Base-by-base conservation (phyloP, 2,329 filamentous ascomycete species). In the Aplosporella prunicola region DNA sequence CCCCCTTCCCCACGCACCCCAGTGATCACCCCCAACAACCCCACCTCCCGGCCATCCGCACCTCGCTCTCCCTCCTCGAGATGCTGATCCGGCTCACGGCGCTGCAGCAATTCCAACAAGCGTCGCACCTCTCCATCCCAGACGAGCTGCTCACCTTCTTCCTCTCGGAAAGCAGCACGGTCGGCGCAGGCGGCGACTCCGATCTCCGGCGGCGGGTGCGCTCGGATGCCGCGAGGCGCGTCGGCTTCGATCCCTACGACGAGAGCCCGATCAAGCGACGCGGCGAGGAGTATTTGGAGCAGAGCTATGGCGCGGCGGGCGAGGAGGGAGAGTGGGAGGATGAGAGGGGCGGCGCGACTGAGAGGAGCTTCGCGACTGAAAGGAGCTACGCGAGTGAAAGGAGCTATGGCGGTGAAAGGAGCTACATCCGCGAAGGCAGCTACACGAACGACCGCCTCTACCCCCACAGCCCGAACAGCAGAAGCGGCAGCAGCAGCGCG, bases 101-200 rank as follows among this genome's bases (percentile, higher is more conserved):
- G 15, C 73, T 94, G 10, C 88, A 94, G 55, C 86, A 94, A 63
- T 93, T 91, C 57, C 83, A 93, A 55, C 88, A 95, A 66, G 74
- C 77, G 26, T 87, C 84, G 0, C 87, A 94, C 51, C 72, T 94
- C n/a, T 76, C 85, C 5, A 91, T 93, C 43, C 83, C 83, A 1
- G 88, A 95, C 54, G 84, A 94, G 49, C 76, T 94, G 2, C 68
- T 94, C 26, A 86, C 81, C 35, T 93, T 93, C 63, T 95, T 94
- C 62, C 68, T 95, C 7, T 72, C 76, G 44, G 78, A 82, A 49
- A 74, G 71, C 9, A 74, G 74, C 20, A 77, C 76, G 2, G 80
- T 78, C 1, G 79, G 78, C 18, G 74, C 76, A 1, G 78, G 77
- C 3, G 68, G 69, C 4, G 74, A 82, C 46, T 66, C 73, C 5